These are phyloP conservation scores for Babjeviella inositovora DNA, from an alignment of 805 yeast genomes.

Conservation along the genomic window DNA sequence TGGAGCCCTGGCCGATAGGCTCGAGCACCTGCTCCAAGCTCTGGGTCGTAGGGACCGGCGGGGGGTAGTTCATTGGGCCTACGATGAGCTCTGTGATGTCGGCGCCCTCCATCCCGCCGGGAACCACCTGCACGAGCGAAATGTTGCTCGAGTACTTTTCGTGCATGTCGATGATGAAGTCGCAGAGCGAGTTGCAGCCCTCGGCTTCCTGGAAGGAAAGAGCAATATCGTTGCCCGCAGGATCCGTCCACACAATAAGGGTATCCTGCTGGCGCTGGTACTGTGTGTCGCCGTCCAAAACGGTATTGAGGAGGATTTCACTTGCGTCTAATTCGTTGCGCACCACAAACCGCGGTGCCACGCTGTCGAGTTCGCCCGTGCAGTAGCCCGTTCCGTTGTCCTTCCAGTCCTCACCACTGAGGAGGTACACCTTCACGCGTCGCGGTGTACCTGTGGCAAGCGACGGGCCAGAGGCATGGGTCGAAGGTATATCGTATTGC, in stretches of 20 bases:
- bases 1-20: constrained; percentile 39
- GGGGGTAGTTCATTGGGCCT: constrained; percentile 66
- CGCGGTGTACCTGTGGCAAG: constrained; percentile 39
- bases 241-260: constrained; percentile 84
- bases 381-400: constrained; percentile 92
- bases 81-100: constrained; percentile 66
- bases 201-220: constrained; percentile 82
- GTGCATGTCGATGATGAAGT: constrained; percentile 59
- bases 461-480: no score
- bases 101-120: constrained; percentile 12
- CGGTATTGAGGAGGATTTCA: constrained; percentile 45
- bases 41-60: constrained; percentile 22
- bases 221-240: constrained; percentile 60
- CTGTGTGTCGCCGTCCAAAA: constrained; percentile 59
- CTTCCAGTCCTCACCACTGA: constrained; percentile 73
- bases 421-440: constrained; percentile 81
- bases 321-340: constrained; percentile 48
- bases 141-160: constrained; percentile 45
- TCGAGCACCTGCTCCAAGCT: constrained; percentile 40
- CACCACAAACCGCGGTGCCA: constrained; percentile 50
- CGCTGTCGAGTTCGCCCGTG: constrained; percentile 40
- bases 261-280: constrained; percentile 94
- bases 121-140: constrained; percentile 53
- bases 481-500: no score
- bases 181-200: constrained; percentile 77